A percentile compares a stretch with the other conserved stretches of the same genome.
phyloP scores from a whole-genome alignment of 495 filamentous ascomycete species.

The Pyronema omphalodes region DNA sequence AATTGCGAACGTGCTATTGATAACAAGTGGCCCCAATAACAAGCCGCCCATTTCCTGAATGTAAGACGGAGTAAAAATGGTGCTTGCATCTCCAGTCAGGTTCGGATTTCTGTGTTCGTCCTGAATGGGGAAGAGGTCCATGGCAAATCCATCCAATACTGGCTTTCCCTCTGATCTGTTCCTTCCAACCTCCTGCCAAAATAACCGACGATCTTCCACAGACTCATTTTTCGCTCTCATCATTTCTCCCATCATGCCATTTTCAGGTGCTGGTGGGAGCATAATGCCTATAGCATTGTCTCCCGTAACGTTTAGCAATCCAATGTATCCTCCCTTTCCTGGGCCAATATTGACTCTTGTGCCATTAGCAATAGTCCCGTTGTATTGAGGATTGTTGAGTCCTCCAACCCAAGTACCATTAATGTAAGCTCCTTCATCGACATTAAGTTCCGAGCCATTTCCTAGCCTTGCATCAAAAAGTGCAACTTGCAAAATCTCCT shows the following conservation, averaged over 20 bases:
- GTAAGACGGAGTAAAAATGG: conserved; percentile 23
- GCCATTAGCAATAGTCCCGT: conserved; percentile 11
- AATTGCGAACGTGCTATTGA: conserved; percentile 39
- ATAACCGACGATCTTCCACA: background rate
- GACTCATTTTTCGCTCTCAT: conserved; percentile 8
- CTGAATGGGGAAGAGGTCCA: conserved; percentile 34
- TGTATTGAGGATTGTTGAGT: conserved; percentile 8
- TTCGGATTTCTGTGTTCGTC: background rate
- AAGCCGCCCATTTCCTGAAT: conserved; percentile 30
- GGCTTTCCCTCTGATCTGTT: conserved; percentile 28
- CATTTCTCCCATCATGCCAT: conserved; percentile 26
- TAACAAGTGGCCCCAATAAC: conserved; percentile 36
- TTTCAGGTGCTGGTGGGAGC: conserved; percentile 30
- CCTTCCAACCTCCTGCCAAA: conserved; percentile 5
- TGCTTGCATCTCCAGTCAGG: conserved; percentile 20
- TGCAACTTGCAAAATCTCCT: conserved; percentile 33
- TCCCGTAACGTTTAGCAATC: conserved; percentile 38
- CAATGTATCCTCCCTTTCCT: conserved; percentile 17
- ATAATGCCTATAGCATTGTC: conserved; percentile 25
- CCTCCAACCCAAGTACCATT: background rate
- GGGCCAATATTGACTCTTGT: conserved; percentile 16
- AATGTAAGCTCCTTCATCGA: conserved; percentile 6
- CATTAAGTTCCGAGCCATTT: conserved; percentile 21
- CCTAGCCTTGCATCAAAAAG: conserved; percentile 31
- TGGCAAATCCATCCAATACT: conserved; percentile 20